These are phyloP conservation scores for Tricholoma flavovirens DNA, from an alignment of 768 basidiomycete species.

Conservation along the genomic window DNA sequence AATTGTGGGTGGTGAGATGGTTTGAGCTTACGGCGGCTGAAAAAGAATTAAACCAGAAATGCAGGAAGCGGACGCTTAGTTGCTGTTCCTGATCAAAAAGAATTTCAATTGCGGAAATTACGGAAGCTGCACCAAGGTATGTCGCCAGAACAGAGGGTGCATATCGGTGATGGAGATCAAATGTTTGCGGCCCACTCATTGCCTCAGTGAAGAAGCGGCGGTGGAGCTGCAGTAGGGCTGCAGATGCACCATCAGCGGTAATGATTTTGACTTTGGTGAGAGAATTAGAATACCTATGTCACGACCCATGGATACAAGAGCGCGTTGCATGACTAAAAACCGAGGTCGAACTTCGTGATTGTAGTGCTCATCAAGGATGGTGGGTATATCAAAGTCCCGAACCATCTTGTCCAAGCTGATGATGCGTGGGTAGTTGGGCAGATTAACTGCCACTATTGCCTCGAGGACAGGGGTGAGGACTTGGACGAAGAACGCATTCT, in stretches of 20 bases:
- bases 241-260: neutral
- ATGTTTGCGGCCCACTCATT: conserved; percentile 46
- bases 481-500: conserved; percentile 55
- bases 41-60: conserved; percentile 73
- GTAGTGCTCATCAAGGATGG: conserved; percentile 40
- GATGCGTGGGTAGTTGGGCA: conserved; percentile 47
- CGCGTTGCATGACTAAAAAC: conserved; percentile 60
- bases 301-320: conserved; percentile 51
- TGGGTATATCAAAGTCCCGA: conserved; percentile 51
- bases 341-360: conserved; percentile 35
- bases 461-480: conserved; percentile 62
- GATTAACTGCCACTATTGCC: conserved; percentile 45
- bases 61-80: conserved; percentile 58
- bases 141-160: conserved; percentile 70
- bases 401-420: conserved; percentile 48
- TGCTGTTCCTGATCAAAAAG: conserved; percentile 55
- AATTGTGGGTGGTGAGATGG: neutral
- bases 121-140: conserved; percentile 50
- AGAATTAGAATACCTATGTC: conserved; percentile 46
- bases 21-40: conserved; percentile 55
- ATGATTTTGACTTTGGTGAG: neutral
- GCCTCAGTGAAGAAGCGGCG: conserved; percentile 63
- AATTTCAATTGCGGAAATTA: conserved; percentile 52
- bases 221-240: conserved; percentile 65
- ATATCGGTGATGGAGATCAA: conserved; percentile 55